These are phyloP conservation scores for Fusarium domesticum DNA, from an alignment of 2,329 filamentous ascomycete species.

Conservation along the genomic window DNA sequence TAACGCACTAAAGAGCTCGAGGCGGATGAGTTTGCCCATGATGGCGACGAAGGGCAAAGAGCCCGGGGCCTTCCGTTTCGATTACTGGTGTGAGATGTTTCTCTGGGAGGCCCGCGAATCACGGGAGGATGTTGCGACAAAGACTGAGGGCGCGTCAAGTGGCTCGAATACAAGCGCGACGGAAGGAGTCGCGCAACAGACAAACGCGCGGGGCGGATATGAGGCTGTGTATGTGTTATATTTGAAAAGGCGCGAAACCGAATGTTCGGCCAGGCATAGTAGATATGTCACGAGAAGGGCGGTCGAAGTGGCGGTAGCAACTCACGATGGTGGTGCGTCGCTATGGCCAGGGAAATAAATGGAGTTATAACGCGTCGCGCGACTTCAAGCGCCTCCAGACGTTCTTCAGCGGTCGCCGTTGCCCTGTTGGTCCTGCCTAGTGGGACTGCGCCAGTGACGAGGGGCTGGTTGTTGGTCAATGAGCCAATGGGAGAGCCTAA, in stretches of 20 bases:
- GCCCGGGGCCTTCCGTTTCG: conserved; percentile 10
- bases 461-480: neutral
- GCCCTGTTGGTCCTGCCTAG: neutral
- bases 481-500: no score
- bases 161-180: conserved; percentile 18
- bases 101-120: conserved; percentile 12
- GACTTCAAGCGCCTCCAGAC: conserved; percentile 2
- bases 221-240: conserved; percentile 7
- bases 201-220: conserved; percentile 1
- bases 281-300: neutral
- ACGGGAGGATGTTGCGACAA: conserved; percentile 15
- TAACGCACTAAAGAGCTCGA: conserved; percentile 84
- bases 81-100: neutral
- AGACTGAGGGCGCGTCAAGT: conserved; percentile 22
- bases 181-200: conserved; percentile 15
- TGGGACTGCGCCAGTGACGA: neutral
- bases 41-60: conserved; percentile 36
- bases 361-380: conserved; percentile 27
- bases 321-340: conserved; percentile 14
- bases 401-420: neutral
- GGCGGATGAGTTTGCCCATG: conserved; percentile 94
- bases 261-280: conserved; percentile 12
- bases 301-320: conserved; percentile 1
- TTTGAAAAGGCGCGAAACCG: conserved; percentile 4
- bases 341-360: conserved; percentile 13